Evolutionary conservation across 129 eudicot species (phyloP), one percentile per base, ranked within the genome.

Genomic region (Flaveria robusta): DNA sequence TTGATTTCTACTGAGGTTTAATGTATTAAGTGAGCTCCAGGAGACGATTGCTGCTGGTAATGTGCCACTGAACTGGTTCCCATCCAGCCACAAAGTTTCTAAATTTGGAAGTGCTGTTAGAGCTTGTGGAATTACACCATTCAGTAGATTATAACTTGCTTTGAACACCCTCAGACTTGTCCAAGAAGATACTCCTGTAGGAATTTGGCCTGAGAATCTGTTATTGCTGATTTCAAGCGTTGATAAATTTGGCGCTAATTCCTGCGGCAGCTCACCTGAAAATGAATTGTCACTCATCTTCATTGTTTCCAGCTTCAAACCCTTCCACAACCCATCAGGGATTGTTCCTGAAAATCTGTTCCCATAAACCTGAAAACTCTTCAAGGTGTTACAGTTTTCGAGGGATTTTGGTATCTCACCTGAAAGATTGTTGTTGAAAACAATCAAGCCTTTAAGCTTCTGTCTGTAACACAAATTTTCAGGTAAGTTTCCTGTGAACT

Each of bases 281-380:
- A 94, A 91, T 11, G 37, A 81, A 77, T 94, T 94, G 49, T 31
- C 62, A 16, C 84, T 84, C 1, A 91, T 41, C 62, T 62, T 79
- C 81, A 91, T 23, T 0, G 3, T 2, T 3, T 82, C 75, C 39
- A 94, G 37, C 50, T 68, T 79, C 22, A 34, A 1, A 43, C 79
- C 70, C 47, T 82, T 82, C 98, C 98, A 94, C 23, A 91, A 76
- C 14, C 89, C 90, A 70, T 71, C 79, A 3, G 98, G 98, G 51
- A 90, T 72, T 58, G 52, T 64, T 7, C 97, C 98, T 5, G 96
- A 88, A 50, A 94, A 77, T 20, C 14, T 68, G 82, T 91, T 91
- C 13, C 74, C 52, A 20, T 71, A 52, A 75, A 83, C 72, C 37
- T 47, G 63, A 77, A 91, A 66, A 7, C 34, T 27, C 77, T 12